Percentiles rank a stretch among this genome's conserved stretches.
Evolutionary conservation across 345 rosid genomes (phyloP).

Genomic region (Rubroshorea leprosula): DNA sequence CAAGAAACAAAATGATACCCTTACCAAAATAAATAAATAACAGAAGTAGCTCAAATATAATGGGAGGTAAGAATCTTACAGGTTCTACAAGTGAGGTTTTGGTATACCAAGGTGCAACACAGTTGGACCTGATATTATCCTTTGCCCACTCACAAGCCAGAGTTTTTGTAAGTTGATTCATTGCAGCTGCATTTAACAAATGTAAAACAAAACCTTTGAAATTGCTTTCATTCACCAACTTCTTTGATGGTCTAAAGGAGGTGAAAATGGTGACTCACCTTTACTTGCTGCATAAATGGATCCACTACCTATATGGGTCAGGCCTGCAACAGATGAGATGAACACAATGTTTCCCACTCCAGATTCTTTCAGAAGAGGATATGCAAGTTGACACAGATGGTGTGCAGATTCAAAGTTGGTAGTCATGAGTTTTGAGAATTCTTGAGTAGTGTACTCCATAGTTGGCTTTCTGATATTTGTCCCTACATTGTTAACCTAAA

Average conservation of each 20-base stretch:
- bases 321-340: slow-evolving; percentile 79
- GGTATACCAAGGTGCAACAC: slow-evolving; percentile 82
- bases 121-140: slow-evolving; percentile 77
- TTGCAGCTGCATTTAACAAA: slow-evolving; percentile 47
- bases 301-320: slow-evolving; percentile 40
- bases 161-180: slow-evolving; percentile 72
- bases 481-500: slow-evolving; percentile 84
- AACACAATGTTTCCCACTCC: slow-evolving; percentile 65
- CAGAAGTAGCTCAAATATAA: no score
- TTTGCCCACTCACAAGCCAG: slow-evolving; percentile 94
- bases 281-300: slow-evolving; percentile 68
- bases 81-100: slow-evolving; percentile 68
- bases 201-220: neutral
- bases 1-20: no score
- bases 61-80: slow-evolving; percentile 29
- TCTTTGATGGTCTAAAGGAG: neutral
- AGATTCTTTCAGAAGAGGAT: slow-evolving; percentile 83
- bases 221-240: neutral
- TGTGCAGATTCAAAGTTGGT: slow-evolving; percentile 73
- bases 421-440: slow-evolving; percentile 45
- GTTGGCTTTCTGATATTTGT: slow-evolving; percentile 80
- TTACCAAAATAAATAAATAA: no score
- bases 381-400: slow-evolving; percentile 71
- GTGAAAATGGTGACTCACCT: slow-evolving; percentile 34
- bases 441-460: slow-evolving; percentile 58